Evolutionary conservation across 805 yeast species (phyloP).

Genomic region (Wickerhamomyces sydowiorum): DNA sequence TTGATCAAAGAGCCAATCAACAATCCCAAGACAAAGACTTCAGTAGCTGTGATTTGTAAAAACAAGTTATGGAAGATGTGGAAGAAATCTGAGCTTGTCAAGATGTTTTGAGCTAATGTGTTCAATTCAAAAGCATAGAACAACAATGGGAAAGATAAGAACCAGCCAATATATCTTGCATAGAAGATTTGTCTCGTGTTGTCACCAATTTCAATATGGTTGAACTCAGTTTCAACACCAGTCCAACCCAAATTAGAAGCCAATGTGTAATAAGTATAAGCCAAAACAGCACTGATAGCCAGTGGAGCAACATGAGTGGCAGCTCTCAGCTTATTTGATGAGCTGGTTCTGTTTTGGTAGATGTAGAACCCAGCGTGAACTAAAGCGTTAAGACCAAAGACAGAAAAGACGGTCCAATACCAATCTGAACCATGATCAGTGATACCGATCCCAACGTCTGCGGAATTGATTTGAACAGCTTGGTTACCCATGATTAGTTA

Average conservation of each 20-base stretch:
- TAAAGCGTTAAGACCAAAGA: constrained; percentile 36
- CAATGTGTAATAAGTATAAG: constrained; percentile 47
- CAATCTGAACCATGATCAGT: constrained; percentile 60
- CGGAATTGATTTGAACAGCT: constrained; percentile 15
- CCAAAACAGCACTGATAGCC: constrained; percentile 32
- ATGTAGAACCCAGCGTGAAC: constrained; percentile 16
- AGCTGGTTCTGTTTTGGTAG: constrained; percentile 14
- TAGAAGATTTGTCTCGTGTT: constrained; percentile 49
- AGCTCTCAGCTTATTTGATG: constrained; percentile 27
- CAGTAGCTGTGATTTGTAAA: constrained; percentile 37
- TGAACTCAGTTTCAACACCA: constrained; percentile 39
- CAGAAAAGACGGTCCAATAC: constrained; percentile 58
- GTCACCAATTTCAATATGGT: constrained; percentile 33
- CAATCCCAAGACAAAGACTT: constrained; percentile 45
- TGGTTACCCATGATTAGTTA: constrained; percentile 9
- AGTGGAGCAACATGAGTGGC: constrained; percentile 37
- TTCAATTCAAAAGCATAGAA: not conserved
- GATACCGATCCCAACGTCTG: constrained; percentile 41
- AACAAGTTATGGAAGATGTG: constrained; percentile 25
- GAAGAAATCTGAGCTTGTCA: constrained; percentile 9
- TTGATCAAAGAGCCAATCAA: constrained; percentile 51
- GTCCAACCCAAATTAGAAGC: constrained; percentile 59
- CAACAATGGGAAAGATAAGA: constrained; percentile 41
- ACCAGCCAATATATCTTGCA: constrained; percentile 52
- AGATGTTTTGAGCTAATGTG: not conserved